A percentile compares a stretch with the other conserved stretches of the same genome.
Conservation (phyloP, 192 early-diverging fungal genomes). For the Backusella westeae region DNA sequence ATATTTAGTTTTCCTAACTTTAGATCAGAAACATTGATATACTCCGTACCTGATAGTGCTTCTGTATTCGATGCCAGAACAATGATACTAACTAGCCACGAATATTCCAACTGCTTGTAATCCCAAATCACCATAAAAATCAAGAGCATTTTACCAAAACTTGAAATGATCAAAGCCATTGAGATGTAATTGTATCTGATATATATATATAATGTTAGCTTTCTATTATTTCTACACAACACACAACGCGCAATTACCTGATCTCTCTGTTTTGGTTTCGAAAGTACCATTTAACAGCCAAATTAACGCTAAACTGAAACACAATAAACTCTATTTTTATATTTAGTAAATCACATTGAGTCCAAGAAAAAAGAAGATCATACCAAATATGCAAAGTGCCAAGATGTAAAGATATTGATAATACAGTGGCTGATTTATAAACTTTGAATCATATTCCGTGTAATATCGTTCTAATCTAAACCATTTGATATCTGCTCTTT, state of each 20-base stretch:
- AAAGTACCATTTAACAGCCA: constrained; percentile 40
- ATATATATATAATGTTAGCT: background rate
- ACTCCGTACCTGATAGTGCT: constrained; percentile 48
- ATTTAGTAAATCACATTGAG: background rate
- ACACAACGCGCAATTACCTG: constrained; percentile 14
- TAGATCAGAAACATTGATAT: background rate
- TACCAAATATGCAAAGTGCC: constrained; percentile 64
- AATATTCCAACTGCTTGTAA: constrained; percentile 77
- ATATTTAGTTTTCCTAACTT: background rate
- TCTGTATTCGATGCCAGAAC: constrained; percentile 75
- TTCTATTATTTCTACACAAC: background rate
- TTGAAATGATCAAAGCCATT: constrained; percentile 75
- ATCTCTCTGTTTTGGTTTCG: constrained; percentile 18
- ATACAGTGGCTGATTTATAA: constrained; percentile 61
- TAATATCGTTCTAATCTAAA: constrained; percentile 77
- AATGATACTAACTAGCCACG: constrained; percentile 76
- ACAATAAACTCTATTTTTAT: constrained; percentile 49
- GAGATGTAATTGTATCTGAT: constrained; percentile 61
- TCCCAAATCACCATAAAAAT: constrained; percentile 93
- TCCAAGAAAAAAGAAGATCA: background rate
- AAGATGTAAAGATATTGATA: constrained; percentile 80
- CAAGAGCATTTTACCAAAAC: constrained; percentile 84
- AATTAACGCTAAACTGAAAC: constrained; percentile 56
- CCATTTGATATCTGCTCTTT: constrained; percentile 76
- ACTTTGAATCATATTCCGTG: constrained; percentile 50